Conservation (phyloP, 495 filamentous ascomycete species). For the Opeltia flavorubescens region DNA sequence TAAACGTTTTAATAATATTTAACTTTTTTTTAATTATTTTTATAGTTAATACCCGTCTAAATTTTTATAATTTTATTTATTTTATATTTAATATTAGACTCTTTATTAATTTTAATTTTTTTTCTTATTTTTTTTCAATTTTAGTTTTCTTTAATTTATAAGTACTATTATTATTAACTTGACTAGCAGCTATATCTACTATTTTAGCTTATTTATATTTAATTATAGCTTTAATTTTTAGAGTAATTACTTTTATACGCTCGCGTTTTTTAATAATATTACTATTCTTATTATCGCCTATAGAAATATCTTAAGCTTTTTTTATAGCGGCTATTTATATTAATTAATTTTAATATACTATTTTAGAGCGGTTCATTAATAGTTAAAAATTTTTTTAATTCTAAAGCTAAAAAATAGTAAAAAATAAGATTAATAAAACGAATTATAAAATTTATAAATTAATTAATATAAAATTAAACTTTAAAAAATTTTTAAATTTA, state of each 20-base stretch:
- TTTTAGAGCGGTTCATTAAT: no score
- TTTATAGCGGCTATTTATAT: background rate
- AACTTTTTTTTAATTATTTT: no score
- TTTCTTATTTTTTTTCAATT: background rate
- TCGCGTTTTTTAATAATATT: slow-evolving; percentile 7
- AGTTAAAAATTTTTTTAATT: no score
- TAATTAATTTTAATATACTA: no score
- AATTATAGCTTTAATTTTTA: slow-evolving; percentile 1
- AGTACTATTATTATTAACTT: background rate
- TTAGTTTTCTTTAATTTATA: background rate
- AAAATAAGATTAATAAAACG: no score
- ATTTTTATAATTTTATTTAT: no score
- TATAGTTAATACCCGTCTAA: no score
- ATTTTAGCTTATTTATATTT: background rate
- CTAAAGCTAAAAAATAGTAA: no score
- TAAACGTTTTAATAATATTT: no score
- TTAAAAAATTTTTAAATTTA: no score
- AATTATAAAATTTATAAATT: no score
- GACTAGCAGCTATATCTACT: background rate
- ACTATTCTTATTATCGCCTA: slow-evolving; percentile 3
- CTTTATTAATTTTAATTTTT: background rate
- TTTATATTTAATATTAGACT: background rate
- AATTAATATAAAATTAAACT: no score
- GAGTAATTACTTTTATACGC: slow-evolving; percentile 1
- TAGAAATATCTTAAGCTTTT: background rate